A percentile compares a stretch with the other conserved stretches of the same genome.
These are phyloP conservation scores for Yarrowia alimentaria DNA, from an alignment of 805 yeast genomes.

Conservation along the genomic window DNA sequence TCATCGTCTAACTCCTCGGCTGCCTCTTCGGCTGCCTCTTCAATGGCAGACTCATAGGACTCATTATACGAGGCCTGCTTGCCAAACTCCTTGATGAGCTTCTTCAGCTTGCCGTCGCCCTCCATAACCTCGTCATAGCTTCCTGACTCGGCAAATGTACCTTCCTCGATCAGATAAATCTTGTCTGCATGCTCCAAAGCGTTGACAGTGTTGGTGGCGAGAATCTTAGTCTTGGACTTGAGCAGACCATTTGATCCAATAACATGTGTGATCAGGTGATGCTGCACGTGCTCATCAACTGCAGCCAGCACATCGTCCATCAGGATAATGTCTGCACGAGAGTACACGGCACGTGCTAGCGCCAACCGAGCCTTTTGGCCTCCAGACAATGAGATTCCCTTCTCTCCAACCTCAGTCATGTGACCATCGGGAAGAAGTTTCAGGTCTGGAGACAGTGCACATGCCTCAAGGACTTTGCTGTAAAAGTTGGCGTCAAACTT, in stretches of 20 bases:
- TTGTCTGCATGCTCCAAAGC: conserved; percentile 67
- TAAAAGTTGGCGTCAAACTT: conserved; percentile 54
- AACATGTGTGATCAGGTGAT: conserved; percentile 69
- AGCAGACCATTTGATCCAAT: conserved; percentile 59
- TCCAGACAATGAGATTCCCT: conserved; percentile 84
- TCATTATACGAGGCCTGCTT: too few relatives aligned
- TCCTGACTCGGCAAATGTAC: conserved; percentile 60
- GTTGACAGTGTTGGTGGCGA: conserved; percentile 83
- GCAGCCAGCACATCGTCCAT: conserved; percentile 85
- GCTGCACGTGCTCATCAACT: conserved; percentile 83
- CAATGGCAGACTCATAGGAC: too few relatives aligned
- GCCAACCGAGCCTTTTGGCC: conserved; percentile 88
- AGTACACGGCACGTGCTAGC: conserved; percentile 78
- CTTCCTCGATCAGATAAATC: conserved; percentile 60
- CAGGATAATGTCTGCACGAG: conserved; percentile 60
- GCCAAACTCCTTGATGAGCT: not conserved
- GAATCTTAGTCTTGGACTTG: conserved; percentile 58
- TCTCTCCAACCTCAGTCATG: conserved; percentile 79
- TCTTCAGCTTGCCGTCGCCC: conserved; percentile 5
- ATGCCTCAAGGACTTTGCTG: conserved; percentile 54
- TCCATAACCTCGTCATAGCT: conserved; percentile 51
- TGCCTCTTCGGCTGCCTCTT: too few relatives aligned
- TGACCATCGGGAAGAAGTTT: conserved; percentile 71
- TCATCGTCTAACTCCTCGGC: too few relatives aligned
- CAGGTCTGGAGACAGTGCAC: conserved; percentile 66